Evolutionary conservation across 441 rosid species (phyloP), one percentile per base, ranked within the genome.

Genomic region (Adansonia grandidieri): DNA sequence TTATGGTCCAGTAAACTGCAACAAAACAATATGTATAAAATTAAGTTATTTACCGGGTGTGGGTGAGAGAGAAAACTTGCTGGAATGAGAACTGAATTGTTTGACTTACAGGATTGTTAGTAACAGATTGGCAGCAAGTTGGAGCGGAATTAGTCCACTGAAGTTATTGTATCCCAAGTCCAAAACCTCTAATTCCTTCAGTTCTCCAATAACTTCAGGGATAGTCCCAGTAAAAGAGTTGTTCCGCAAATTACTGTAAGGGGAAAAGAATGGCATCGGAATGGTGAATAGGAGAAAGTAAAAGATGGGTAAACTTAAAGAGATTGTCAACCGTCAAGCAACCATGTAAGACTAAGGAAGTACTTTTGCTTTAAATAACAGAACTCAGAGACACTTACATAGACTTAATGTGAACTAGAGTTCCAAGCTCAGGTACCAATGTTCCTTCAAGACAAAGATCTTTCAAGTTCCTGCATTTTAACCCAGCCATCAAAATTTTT

Each of bases 371-470:
- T 61, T 13, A 57, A 9, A 57, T 17, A 10, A 37, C 32, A 13
- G 22, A 17, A 56, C 19, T 40, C 6, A 47, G 28, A 22, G 17
- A 57, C 53, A 44, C 87, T 86, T 82, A 84, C 91, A 88, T 84
- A 32, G 91, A 85, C 60, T 82, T 86, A 60, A 86, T 79, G 78
- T 86, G 89, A 77, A 77, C 57, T 24, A 88, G 80, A 61, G 70
- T 83, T 60, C 77, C 80, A 47, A 88, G 77, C 71, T 88, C 91
- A 10, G 86, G 82, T 53, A 84, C 85, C 78, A 88, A 75, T 45
- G 87, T 79, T 80, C 91, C 91, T 80, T 78, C 77, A 19, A 88
- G 91, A 73, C 87, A 84, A 72, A 84, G 85, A 83, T 88, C 84
- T 70, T 76, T 73, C 84, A 88, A 84, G 83, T 88, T 82, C 84